Percentiles rank a stretch among this genome's conserved stretches.
Evolutionary conservation across 257 asterid genomes (phyloP).

Genomic region (Forsythia suspensa): DNA sequence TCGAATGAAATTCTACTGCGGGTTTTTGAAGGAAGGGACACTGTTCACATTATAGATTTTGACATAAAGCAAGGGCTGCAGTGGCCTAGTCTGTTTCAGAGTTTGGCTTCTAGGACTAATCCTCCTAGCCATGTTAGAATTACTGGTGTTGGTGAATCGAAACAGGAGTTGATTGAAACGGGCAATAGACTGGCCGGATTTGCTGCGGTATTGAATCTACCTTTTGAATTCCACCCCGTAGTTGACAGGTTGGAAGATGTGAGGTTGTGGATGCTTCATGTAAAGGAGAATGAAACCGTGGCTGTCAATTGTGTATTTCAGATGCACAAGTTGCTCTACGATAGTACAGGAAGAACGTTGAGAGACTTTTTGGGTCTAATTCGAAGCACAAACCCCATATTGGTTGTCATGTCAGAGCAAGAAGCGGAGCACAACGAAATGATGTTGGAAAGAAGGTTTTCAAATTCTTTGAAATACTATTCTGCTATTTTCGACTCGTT

Average conservation of each 20-base stretch:
- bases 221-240: conserved; percentile 88
- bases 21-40: conserved; percentile 76
- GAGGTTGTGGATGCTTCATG: conserved; percentile 98
- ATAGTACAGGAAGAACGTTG: conserved; percentile 48
- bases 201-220: conserved; percentile 65
- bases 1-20: conserved; percentile 80
- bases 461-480: conserved; percentile 61
- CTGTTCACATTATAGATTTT: conserved; percentile 87
- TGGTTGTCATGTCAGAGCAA: conserved; percentile 77
- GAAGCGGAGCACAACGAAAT: conserved; percentile 70
- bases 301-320: conserved; percentile 80
- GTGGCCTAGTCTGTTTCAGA: conserved; percentile 91
- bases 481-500: conserved; percentile 78
- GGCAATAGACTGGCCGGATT: conserved; percentile 75
- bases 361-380: conserved; percentile 69
- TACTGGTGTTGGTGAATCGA: conserved; percentile 89
- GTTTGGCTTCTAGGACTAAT: conserved; percentile 65
- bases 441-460: conserved; percentile 54
- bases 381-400: conserved; percentile 71
- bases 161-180: conserved; percentile 80
- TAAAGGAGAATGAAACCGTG: conserved; percentile 77
- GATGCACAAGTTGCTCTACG: conserved; percentile 79
- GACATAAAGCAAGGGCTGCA: conserved; percentile 93
- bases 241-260: conserved; percentile 92
- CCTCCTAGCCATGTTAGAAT: conserved; percentile 88